Evolutionary conservation across 140 eudicot species (phyloP), one percentile per base, ranked within the genome.

Genomic region (Flaveria floridana): DNA sequence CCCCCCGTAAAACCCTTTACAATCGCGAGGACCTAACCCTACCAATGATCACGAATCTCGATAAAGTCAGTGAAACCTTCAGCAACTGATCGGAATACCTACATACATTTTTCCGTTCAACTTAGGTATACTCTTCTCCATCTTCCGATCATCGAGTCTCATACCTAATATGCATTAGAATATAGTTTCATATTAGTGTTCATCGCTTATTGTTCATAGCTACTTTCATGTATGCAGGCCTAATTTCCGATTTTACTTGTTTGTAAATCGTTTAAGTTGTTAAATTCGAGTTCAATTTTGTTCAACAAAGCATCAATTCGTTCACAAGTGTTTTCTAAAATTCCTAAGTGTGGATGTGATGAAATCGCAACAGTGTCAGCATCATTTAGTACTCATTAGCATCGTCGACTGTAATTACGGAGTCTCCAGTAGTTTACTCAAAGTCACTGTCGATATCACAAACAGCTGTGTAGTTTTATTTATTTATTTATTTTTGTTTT

Each of bases 1-100:
- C 34, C 66, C 80, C 21, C 74, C 67, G 26, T 53, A 76, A 67
- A 51, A 56, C 80, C 80, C 73, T 58, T 12, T 37, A 25, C 51
- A 64, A 34, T 48, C 79, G 8, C 65, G 44, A 65, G 57, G 14
- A 65, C 63, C 26, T 18, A 66, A 53, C 80, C 80, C 74, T 66
- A 76, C 1, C 47, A 16, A 66, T 52, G 74, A 66, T 76, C 74
- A 51, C 80, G 5, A 20, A 65, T 12, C 64, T 75, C 50, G 13
- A 65, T 65, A 65, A 65, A 39, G 6, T 4, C 26, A 21, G 48
- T 8, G 48, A 44, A 44, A 39, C 21, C 75, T 67, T 71, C 77
- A 30, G 1, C 14, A 6, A 16, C 16, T 77, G 3, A 70, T 77
- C 76, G 71, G 64, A 77, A 69, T 26, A 46, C 13, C 44, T 14